Evolutionary conservation across 257 asterid genomes (phyloP), one percentile per base, ranked within the genome.

Genomic region (Datura wrightii): DNA sequence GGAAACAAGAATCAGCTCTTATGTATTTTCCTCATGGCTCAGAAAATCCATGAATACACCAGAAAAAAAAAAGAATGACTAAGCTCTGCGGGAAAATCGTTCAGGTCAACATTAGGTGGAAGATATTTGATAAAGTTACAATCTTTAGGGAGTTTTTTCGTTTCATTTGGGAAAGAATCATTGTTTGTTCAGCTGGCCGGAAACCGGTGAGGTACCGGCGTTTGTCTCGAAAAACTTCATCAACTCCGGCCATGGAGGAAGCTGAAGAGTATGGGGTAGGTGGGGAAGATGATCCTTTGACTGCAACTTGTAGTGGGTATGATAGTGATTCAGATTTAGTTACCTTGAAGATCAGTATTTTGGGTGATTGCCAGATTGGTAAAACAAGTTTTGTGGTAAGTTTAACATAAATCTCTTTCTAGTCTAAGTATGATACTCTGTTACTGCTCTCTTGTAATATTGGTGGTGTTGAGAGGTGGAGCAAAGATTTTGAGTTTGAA

Each of bases 311-410:
- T 36, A 83, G 91, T 79, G 96, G 88, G 24, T 89, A 85, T 82
- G 89, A 85, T 58, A 85, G 86, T 81, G 99, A 93, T 86, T 92
- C 98, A 6, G 98, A 96, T 91, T 92, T 93, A 36, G 98, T 96
- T 82, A 82, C 95, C 59, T 90, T 96, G 86, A 96, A 96, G 93
- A 94, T 96, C 87, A 92, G 96, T 59, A 55, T 94, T 19, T 89
- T 96, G 88, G 99, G 99, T 41, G 99, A 96, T 92, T 94, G 94
- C 87, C 93, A 91, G 91, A 96, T 91, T 88, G 99, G 98, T 14
- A 96, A 96, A 87, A 96, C 99, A 39, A 93, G 93, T 86, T 96
- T 96, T 85, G 90, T 91, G 94, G 99, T 95, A 65, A 85, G 88
- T 7, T 31, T 50, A 31, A 3, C 19, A 8, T 50, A 11, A 65